phyloP scores from a whole-genome alignment of 306 rosid species.

The Ceratonia siliqua region DNA sequence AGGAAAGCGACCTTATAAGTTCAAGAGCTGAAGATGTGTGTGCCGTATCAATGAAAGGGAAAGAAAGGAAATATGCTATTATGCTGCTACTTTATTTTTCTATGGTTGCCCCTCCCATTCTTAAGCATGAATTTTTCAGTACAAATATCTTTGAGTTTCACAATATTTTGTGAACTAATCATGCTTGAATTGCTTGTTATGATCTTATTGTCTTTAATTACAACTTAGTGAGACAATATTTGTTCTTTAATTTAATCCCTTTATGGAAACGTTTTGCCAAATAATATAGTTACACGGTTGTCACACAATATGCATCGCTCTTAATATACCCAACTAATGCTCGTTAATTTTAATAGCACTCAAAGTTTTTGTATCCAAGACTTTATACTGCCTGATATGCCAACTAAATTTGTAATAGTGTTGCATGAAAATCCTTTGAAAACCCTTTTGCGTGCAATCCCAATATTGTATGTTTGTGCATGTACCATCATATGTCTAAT shows the following conservation, averaged over 20 bases:
- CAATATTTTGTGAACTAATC: not conserved
- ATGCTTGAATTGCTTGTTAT: not conserved
- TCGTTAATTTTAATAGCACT: not conserved
- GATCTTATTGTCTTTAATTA: constrained; percentile 14
- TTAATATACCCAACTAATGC: not conserved
- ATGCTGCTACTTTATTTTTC: not conserved
- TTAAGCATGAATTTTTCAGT: not conserved
- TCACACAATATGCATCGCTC: not conserved
- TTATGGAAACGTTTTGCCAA: not conserved
- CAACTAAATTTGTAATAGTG: not conserved
- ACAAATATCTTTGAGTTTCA: not conserved
- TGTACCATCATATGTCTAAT: constrained; percentile 14
- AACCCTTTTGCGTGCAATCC: no score
- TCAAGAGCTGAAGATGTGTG: not conserved
- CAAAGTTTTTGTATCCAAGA: not conserved
- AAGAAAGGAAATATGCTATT: not conserved
- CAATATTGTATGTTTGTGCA: not conserved
- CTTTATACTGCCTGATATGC: constrained; percentile 3
- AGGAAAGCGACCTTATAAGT: not conserved
- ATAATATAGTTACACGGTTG: not conserved
- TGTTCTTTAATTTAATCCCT: not conserved
- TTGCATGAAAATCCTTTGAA: not conserved
- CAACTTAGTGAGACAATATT: not conserved
- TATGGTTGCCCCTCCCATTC: not conserved
- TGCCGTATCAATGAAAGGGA: not conserved